Evolutionary conservation across 768 basidiomycete genomes (phyloP).

Genomic region (Postia placenta): DNA sequence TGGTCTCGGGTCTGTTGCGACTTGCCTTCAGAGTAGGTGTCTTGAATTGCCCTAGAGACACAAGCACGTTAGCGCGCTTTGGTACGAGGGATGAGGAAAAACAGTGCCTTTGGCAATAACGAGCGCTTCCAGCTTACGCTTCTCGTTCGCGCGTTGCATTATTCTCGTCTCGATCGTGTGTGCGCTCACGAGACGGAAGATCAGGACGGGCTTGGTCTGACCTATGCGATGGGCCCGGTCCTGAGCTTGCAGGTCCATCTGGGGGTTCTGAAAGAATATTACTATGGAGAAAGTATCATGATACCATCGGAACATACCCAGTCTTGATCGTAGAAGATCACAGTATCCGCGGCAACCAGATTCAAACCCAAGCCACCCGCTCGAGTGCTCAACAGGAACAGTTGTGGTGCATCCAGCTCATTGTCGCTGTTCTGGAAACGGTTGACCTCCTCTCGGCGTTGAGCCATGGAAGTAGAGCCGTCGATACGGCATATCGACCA

Average conservation of each 20-base stretch:
- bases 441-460: slow-evolving; percentile 81
- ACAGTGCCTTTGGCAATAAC: slow-evolving; percentile 84
- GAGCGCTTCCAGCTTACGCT: slow-evolving; percentile 86
- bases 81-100: background rate
- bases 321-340: slow-evolving; percentile 91
- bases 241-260: slow-evolving; percentile 95
- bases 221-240: slow-evolving; percentile 96
- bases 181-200: slow-evolving; percentile 81
- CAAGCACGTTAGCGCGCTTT: background rate
- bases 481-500: slow-evolving; percentile 91
- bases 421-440: slow-evolving; percentile 73
- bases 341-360: slow-evolving; percentile 79
- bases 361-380: slow-evolving; percentile 80
- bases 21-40: slow-evolving; percentile 52
- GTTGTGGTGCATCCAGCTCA: slow-evolving; percentile 50
- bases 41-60: slow-evolving; percentile 64
- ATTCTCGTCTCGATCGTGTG: slow-evolving; percentile 92
- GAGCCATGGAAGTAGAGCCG: slow-evolving; percentile 73
- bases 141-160: slow-evolving; percentile 81
- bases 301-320: slow-evolving; percentile 52
- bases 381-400: slow-evolving; percentile 79
- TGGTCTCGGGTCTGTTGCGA: slow-evolving; percentile 52
- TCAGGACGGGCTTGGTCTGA: slow-evolving; percentile 84
- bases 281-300: background rate
- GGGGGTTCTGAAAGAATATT: slow-evolving; percentile 59